Percentiles rank a stretch among this genome's conserved stretches.
phyloP scores from a whole-genome alignment of 2,329 filamentous ascomycete genomes.

The Onygenales sp. region DNA sequence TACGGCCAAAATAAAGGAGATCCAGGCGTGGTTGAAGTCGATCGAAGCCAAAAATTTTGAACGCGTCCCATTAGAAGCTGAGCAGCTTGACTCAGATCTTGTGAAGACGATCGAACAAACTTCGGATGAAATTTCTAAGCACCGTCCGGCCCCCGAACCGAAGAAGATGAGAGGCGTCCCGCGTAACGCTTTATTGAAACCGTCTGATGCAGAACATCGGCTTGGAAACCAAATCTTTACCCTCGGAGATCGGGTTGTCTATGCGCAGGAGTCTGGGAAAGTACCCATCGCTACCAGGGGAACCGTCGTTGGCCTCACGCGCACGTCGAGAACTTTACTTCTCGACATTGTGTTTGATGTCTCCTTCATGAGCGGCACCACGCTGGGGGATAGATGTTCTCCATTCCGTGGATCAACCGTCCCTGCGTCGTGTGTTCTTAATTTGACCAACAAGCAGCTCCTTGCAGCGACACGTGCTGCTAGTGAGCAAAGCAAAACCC shows the following conservation, averaged over 20 bases:
- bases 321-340: constrained; percentile 70
- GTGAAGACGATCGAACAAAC: constrained; percentile 71
- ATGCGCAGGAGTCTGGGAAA: constrained; percentile 84
- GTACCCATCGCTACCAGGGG: constrained; percentile 87
- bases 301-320: constrained; percentile 89
- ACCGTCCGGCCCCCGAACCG: constrained; percentile 45
- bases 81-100: constrained; percentile 86
- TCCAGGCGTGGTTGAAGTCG: constrained; percentile 83
- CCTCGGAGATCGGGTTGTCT: constrained; percentile 85
- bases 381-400: constrained; percentile 78
- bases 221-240: constrained; percentile 74
- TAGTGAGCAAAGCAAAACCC: constrained; percentile 28
- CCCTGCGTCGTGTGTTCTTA: constrained; percentile 76
- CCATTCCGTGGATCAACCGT: constrained; percentile 93
- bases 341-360: constrained; percentile 90
- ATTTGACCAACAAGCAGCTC: constrained; percentile 73
- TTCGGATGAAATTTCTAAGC: constrained; percentile 54
- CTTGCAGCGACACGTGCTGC: constrained; percentile 45
- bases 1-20: constrained; percentile 78
- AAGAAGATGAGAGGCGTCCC: constrained; percentile 74
- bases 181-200: constrained; percentile 78
- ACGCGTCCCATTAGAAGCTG: constrained; percentile 88
- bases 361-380: constrained; percentile 95
- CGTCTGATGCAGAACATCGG: constrained; percentile 89
- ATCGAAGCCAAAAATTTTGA: constrained; percentile 89